Evolutionary conservation across 73 alveolate genomes (phyloP), one percentile per base, ranked within the genome.

Genomic region (Paramecium octaurelia): DNA sequence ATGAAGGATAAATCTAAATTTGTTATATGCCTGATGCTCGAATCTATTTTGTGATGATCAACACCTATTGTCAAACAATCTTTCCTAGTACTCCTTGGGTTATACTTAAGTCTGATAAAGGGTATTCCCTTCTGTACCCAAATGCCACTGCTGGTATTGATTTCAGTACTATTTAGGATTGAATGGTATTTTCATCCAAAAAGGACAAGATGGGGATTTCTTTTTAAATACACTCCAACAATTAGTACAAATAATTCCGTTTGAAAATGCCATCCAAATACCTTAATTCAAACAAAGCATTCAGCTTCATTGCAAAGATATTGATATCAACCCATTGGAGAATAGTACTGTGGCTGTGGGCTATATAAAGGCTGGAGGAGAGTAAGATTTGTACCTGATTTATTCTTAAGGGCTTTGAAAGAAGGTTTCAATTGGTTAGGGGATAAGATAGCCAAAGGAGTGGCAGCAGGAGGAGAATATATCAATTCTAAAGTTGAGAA

Each of bases 1-100:
- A 44, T 23, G 70, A 80, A 48, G 91, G 75, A 18, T 44, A 43
- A 23, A 27, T 80, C 29, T 6, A 11, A 46, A 42, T 80, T 18
- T 80, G 91, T 35, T 80, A 80, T 24, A 43, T 80, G 73, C 46
- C 46, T 0, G 70, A 42, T 46, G 91, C 91, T 10, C 8, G 36
- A 0, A 80, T 80, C 3, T 80, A 80, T 46, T 80, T 80, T 80
- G 75, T 80, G 11, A 44, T 42, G 76, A 80, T 80, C 10, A 46
- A 80, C 23, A 27, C 46, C 27, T 80, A 31, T 46, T 80, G 91
- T 80, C 57, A 80, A 48, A 80, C 70, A 8, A 80, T 80, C 42
- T 80, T 42, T 80, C 91, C 91, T 5, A 80, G 91, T 18, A 80
- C 91, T 31, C 91, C 91, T 44, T 80, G 91, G 91, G 91, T 43